phyloP scores from a whole-genome alignment of 805 yeast genomes.

The Lachancea waltii region DNA sequence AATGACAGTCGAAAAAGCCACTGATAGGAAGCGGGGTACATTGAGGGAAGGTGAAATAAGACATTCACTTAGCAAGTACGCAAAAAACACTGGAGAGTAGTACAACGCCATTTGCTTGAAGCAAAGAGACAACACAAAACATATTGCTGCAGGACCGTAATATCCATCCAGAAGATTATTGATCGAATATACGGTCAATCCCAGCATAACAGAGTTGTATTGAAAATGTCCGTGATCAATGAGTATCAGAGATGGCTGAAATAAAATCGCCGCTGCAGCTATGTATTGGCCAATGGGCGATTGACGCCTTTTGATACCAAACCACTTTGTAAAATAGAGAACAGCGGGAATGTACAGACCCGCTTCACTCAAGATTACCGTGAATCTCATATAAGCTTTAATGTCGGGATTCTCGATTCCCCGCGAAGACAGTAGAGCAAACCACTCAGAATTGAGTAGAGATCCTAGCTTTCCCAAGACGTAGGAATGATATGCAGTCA shows the following conservation, averaged over 20 bases:
- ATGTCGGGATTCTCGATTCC: constrained; percentile 64
- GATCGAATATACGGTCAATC: constrained; percentile 65
- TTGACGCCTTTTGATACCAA: constrained; percentile 52
- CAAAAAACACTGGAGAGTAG: constrained; percentile 84
- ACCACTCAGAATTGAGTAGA: constrained; percentile 64
- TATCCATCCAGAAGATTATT: constrained; percentile 58
- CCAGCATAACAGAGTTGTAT: constrained; percentile 90
- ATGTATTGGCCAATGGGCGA: constrained; percentile 71
- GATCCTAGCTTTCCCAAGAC: constrained; percentile 67
- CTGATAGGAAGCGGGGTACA: constrained; percentile 49
- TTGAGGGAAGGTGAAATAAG: constrained; percentile 39
- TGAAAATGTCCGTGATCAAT: constrained; percentile 98
- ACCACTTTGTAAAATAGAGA: constrained; percentile 59
- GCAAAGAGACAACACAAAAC: constrained; percentile 69
- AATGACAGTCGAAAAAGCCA: constrained; percentile 56
- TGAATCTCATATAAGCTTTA: constrained; percentile 78
- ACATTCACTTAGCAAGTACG: constrained; percentile 58
- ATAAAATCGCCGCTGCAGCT: constrained; percentile 69
- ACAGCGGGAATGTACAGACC: constrained; percentile 75
- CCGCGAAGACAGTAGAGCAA: constrained; percentile 62
- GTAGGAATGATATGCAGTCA: constrained; percentile 91
- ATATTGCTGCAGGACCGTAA: constrained; percentile 60
- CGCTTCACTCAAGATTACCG: constrained; percentile 71
- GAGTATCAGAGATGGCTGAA: constrained; percentile 75
- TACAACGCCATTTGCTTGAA: constrained; percentile 96